Evolutionary conservation across 2,329 filamentous ascomycete species (phyloP), one percentile per base, ranked within the genome.

Genomic region (Chrysoporthe cubensis): DNA sequence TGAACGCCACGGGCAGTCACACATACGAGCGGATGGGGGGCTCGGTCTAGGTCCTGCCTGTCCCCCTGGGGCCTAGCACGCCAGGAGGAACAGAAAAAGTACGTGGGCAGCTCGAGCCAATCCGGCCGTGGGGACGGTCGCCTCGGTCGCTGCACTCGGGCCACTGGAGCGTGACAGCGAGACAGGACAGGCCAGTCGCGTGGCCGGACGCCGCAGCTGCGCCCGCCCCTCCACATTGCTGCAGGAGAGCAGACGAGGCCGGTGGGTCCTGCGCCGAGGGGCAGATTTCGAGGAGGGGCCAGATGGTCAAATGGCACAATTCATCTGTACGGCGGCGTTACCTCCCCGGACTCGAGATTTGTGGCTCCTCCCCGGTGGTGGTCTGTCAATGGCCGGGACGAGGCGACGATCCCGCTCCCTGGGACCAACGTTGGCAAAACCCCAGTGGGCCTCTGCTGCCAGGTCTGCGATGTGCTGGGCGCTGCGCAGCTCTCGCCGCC

Each of bases 181-280:
- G 32, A 57, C 54, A 40, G 9, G 54, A 40, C 54, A 62, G 60
- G 60, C 60, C 60, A 62, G 60, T 62, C 60, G 60, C 60, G 60
- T 62, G 60, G 60, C 60, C 40, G 60, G 50, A 54, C 21, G 50
- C 26, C 32, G 26, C 50, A 54, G 21, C 21, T 42, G 21, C 40
- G 37, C 57, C 42, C 3, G 42, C 18, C 26, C 43, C n/a, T 16
- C 40, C 40, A 14, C 40, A 44, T 13, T 34, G 16, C 50, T 32
- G 13, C 50, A 54, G 50, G 21, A 14, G 13, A 54, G 48, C 37
- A 9, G 9, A 40, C 37, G 37, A 40, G 37, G 37, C 37, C 48
- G 26, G 50, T 54, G 50, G 50, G 50, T 54, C 50, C 14, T 54
- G 26, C 32, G 9, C 48, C 48, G 48, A 52, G 48, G 48, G 46